A percentile compares a stretch with the other conserved stretches of the same genome.
phyloP scores from a whole-genome alignment of 192 early-diverging fungal species.

The Spinellus fusiger region DNA sequence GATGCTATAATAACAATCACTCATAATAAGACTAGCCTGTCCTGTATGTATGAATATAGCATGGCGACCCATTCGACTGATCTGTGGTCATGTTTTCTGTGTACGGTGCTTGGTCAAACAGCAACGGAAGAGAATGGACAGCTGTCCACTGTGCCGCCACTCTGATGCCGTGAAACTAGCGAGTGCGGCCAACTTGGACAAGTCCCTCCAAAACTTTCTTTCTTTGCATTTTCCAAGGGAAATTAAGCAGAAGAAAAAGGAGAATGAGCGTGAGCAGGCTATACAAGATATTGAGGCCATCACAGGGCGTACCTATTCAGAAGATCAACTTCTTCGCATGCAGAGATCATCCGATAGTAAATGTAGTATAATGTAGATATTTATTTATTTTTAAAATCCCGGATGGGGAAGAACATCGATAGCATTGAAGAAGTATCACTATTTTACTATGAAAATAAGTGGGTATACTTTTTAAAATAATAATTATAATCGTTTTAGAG shows the following conservation, averaged over 20 bases:
- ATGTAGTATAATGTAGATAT: conserved; percentile 25
- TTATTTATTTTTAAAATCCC: too few relatives aligned
- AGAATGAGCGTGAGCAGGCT: conserved; percentile 59
- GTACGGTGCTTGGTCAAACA: conserved; percentile 76
- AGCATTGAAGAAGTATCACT: too few relatives aligned
- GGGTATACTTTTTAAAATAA: neutral
- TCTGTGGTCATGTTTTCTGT: conserved; percentile 77
- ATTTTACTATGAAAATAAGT: too few relatives aligned
- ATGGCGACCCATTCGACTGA: conserved; percentile 75
- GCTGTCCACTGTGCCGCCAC: conserved; percentile 74
- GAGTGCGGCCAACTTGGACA: conserved; percentile 54
- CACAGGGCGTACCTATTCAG: conserved; percentile 28
- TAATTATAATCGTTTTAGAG: neutral
- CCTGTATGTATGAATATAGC: conserved; percentile 73
- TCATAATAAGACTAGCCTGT: conserved; percentile 36
- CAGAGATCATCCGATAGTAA: conserved; percentile 3
- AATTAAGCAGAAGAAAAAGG: conserved; percentile 63
- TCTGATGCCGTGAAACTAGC: conserved; percentile 55
- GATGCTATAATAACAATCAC: neutral
- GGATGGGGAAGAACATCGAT: too few relatives aligned
- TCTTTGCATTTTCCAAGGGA: conserved; percentile 78
- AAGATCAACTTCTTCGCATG: conserved; percentile 24
- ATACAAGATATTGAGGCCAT: conserved; percentile 57
- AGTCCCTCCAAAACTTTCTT: conserved; percentile 63
- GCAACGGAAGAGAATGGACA: conserved; percentile 49